These are phyloP conservation scores for Carpinus fangiana DNA, from an alignment of 306 rosid species.

Conservation along the genomic window DNA sequence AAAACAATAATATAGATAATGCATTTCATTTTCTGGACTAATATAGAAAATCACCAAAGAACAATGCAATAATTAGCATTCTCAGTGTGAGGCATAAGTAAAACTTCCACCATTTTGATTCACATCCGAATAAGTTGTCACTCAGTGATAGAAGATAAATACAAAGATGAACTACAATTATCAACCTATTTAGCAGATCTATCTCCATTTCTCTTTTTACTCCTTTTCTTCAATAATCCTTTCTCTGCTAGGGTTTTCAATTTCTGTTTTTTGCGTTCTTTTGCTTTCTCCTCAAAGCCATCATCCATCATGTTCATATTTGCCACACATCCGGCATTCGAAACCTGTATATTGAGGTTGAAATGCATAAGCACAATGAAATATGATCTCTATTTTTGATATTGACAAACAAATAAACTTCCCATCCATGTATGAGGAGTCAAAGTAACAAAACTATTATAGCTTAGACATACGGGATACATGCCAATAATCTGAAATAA, in stretches of 20 bases:
- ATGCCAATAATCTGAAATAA: neutral
- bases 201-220: constrained; percentile 49
- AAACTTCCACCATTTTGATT: neutral
- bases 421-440: no score
- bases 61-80: no score
- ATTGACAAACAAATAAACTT: neutral
- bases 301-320: constrained; percentile 80
- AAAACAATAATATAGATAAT: no score
- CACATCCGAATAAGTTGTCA: neutral
- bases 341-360: constrained; percentile 49
- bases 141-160: neutral
- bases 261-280: constrained; percentile 73
- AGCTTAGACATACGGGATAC: neutral
- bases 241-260: constrained; percentile 56
- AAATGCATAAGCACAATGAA: neutral
- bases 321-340: constrained; percentile 72
- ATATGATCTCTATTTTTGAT: neutral
- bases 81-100: no score
- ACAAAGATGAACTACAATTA: neutral
- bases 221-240: constrained; percentile 61
- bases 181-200: constrained; percentile 28
- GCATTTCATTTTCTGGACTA: no score
- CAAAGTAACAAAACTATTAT: neutral
- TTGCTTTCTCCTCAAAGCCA: constrained; percentile 73
- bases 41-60: no score